Evolutionary conservation across 2,329 filamentous ascomycete genomes (phyloP).

Genomic region (Fusarium equiseti): DNA sequence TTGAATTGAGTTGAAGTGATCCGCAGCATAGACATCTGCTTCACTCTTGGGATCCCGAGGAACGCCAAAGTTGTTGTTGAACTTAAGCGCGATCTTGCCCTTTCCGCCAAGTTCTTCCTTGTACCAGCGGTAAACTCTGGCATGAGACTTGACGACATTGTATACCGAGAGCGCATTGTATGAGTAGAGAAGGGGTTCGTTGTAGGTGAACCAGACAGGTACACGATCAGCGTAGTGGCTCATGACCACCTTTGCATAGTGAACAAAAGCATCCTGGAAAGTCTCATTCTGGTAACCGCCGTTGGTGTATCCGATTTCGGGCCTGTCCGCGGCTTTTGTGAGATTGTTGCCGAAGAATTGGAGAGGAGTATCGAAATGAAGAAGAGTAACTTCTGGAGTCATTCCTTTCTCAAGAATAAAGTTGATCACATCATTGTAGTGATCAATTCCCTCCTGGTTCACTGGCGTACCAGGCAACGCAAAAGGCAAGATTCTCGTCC

Average conservation of each 20-base stretch:
- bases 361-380: conserved; percentile 63
- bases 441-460: conserved; percentile 62
- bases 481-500: conserved; percentile 66
- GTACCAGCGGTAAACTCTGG: conserved; percentile 65
- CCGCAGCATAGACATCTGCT: conserved; percentile 58
- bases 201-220: conserved; percentile 65
- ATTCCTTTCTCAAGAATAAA: conserved; percentile 63
- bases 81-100: conserved; percentile 63
- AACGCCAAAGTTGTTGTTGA: conserved; percentile 64
- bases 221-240: conserved; percentile 64
- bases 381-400: conserved; percentile 60
- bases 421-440: conserved; percentile 67
- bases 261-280: conserved; percentile 63
- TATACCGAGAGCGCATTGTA: conserved; percentile 56
- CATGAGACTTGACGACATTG: conserved; percentile 62
- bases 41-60: conserved; percentile 56
- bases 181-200: conserved; percentile 61
- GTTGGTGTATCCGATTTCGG: conserved; percentile 55
- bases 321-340: conserved; percentile 33
- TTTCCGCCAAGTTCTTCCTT: conserved; percentile 64
- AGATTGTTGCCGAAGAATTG: conserved; percentile 56
- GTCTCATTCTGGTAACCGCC: conserved; percentile 60
- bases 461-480: conserved; percentile 62
- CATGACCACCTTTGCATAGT: conserved; percentile 66
- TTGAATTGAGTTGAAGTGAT: conserved; percentile 61